phyloP scores from a whole-genome alignment of 305 asterid species.

The Fraxinus floribunda region DNA sequence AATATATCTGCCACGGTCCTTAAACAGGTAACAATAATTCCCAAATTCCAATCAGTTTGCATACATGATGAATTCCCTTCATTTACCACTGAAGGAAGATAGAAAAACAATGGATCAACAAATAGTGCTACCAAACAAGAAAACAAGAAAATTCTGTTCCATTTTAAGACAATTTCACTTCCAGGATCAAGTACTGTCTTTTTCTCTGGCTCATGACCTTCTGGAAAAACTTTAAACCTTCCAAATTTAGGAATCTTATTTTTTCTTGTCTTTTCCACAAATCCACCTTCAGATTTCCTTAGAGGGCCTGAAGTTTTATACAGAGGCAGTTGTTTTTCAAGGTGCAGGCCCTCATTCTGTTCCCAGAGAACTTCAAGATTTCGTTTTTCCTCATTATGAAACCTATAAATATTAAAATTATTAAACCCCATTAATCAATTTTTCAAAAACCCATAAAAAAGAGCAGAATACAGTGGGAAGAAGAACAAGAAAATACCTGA shows the following conservation, averaged over 20 bases:
- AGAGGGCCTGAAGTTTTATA: constrained; percentile 33
- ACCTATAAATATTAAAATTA: constrained; percentile 32
- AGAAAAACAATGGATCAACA: constrained; percentile 72
- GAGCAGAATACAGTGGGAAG: neutral
- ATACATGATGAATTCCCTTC: constrained; percentile 54
- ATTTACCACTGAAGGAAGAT: constrained; percentile 54
- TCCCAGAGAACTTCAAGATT: constrained; percentile 52
- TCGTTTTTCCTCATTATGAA: constrained; percentile 47
- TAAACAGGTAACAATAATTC: constrained; percentile 57
- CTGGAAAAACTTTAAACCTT: constrained; percentile 57
- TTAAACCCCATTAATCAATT: constrained; percentile 14
- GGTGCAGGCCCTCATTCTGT: constrained; percentile 36
- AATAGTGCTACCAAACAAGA: constrained; percentile 68
- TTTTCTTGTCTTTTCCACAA: constrained; percentile 28
- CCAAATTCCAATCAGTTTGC: constrained; percentile 56
- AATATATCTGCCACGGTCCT: constrained; percentile 63
- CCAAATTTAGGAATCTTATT: constrained; percentile 42
- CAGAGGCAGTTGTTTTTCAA: constrained; percentile 40
- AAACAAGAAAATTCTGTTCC: constrained; percentile 67
- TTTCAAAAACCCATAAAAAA: neutral
- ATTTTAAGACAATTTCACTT: constrained; percentile 56
- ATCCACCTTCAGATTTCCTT: constrained; percentile 45
- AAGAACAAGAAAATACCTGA: constrained; percentile 41
- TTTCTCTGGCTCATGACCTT: constrained; percentile 43
- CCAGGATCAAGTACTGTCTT: constrained; percentile 64